A percentile compares a stretch with the other conserved stretches of the same genome.
Evolutionary conservation across 2,329 filamentous ascomycete genomes (phyloP).

Genomic region (Incumbomyces delicatus): DNA sequence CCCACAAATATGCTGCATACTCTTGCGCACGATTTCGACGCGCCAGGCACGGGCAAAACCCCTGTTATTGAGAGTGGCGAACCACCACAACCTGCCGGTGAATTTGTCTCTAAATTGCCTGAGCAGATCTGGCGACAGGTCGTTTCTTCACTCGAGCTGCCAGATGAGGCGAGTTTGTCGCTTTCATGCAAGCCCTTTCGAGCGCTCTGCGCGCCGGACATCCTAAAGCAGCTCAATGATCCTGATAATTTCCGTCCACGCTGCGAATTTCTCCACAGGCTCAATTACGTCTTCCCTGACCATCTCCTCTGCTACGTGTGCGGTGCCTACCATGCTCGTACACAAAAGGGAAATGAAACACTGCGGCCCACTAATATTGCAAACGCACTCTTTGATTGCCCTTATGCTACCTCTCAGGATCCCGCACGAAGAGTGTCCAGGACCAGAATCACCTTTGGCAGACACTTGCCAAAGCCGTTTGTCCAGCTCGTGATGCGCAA

Average conservation of each 20-base stretch:
- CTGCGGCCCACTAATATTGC: slow-evolving; percentile 44
- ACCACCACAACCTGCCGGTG: slow-evolving; percentile 6
- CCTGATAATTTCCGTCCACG: slow-evolving; percentile 38
- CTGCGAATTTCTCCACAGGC: slow-evolving; percentile 40
- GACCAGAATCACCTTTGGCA: slow-evolving; percentile 44
- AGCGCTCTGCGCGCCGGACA: slow-evolving; percentile 31
- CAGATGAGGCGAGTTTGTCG: slow-evolving; percentile 42
- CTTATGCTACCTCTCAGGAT: slow-evolving; percentile 37
- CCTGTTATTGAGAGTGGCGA: slow-evolving; percentile 26
- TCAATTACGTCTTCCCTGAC: slow-evolving; percentile 44
- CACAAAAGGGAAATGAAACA: slow-evolving; percentile 43
- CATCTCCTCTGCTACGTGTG: slow-evolving; percentile 53
- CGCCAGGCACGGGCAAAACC: slow-evolving; percentile 9
- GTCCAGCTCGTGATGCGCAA: slow-evolving; percentile 48
- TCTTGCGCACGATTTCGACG: slow-evolving; percentile 13
- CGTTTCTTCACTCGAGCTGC: slow-evolving; percentile 31
- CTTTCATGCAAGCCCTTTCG: slow-evolving; percentile 40
- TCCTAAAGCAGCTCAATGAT: slow-evolving; percentile 31
- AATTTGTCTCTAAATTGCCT: slow-evolving; percentile 36
- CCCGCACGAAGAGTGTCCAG: slow-evolving; percentile 39
- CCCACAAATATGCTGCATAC: slow-evolving; percentile 21
- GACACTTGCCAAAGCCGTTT: slow-evolving; percentile 49
- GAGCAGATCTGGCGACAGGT: slow-evolving; percentile 38
- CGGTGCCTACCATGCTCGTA: slow-evolving; percentile 45
- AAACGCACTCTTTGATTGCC: slow-evolving; percentile 50